phyloP scores from a whole-genome alignment of 2,329 filamentous ascomycete species.

The Tolypocladium guangdongense region DNA sequence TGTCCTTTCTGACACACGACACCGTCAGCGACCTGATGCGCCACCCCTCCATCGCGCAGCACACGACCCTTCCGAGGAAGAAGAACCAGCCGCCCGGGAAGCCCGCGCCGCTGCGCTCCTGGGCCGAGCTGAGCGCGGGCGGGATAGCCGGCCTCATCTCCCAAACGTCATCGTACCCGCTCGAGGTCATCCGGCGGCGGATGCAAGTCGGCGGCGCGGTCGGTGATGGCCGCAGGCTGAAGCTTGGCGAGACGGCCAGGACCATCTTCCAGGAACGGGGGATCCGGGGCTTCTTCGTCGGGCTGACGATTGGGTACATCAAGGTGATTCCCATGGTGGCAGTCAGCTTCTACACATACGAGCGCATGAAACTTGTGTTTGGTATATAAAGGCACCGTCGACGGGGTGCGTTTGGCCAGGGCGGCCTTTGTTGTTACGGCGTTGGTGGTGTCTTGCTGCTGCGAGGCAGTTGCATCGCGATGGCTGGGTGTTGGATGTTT shows the following conservation, averaged over 20 bases:
- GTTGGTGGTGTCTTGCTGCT: conserved; percentile 2
- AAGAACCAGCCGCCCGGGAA: conserved; percentile 45
- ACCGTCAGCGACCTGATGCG: conserved; percentile 78
- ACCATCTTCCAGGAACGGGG: conserved; percentile 70
- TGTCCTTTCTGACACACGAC: conserved; percentile 93
- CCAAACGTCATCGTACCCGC: conserved; percentile 84
- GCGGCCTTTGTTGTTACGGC: conserved; percentile 1
- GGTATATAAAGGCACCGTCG: conserved; percentile 41
- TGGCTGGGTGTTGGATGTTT: not conserved
- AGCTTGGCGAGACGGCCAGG: conserved; percentile 66
- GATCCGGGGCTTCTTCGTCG: conserved; percentile 77
- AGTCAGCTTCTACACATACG: conserved; percentile 54
- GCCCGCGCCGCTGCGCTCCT: conserved; percentile 63
- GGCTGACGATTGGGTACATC: conserved; percentile 86
- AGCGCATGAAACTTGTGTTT: conserved; percentile 50
- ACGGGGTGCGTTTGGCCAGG: not conserved
- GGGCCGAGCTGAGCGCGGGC: conserved; percentile 77
- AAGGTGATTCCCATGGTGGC: conserved; percentile 90
- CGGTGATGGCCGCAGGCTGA: conserved; percentile 71
- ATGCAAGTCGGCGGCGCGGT: conserved; percentile 97
- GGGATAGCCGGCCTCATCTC: conserved; percentile 80
- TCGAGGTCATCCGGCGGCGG: conserved; percentile 81
- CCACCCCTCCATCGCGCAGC: conserved; percentile 50
- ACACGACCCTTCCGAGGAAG: conserved; percentile 63
- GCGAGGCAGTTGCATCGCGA: not conserved